Evolutionary conservation across 257 asterid genomes (phyloP).

Genomic region (Nicotiana sylvestris): DNA sequence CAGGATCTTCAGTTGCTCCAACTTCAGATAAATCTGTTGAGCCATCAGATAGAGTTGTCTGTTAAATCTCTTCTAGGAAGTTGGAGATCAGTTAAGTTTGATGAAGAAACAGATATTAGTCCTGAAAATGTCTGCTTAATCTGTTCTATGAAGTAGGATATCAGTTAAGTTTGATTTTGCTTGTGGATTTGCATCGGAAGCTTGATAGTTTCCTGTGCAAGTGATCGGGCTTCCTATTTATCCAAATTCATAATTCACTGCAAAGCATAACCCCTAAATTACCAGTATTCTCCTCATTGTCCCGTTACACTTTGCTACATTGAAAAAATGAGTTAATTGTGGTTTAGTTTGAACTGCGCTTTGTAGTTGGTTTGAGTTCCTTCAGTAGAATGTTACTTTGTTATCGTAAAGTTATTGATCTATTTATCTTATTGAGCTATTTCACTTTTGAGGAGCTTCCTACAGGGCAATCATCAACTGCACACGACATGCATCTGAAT

Average conservation of each 20-base stretch:
- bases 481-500: background rate
- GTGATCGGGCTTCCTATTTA: background rate
- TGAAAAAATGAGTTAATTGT: background rate
- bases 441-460: background rate
- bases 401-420: background rate
- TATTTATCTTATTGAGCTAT: background rate
- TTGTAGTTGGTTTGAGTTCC: background rate
- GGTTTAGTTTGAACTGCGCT: background rate
- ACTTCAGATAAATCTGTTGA: constrained; percentile 1
- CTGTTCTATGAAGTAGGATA: background rate
- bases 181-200: background rate
- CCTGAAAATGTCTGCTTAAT: background rate
- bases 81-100: background rate
- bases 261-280: background rate
- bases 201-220: background rate
- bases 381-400: background rate
- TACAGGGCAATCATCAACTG: background rate
- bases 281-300: background rate
- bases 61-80: background rate
- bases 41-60: background rate
- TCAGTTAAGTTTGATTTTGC: background rate
- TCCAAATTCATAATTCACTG: background rate
- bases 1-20: constrained; percentile 18
- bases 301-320: background rate
- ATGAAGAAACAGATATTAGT: background rate